Percentiles rank a stretch among this genome's conserved stretches.
Conservation (phyloP, 2,329 filamentous ascomycete species). For the Ophioceras dolichostomum region DNA sequence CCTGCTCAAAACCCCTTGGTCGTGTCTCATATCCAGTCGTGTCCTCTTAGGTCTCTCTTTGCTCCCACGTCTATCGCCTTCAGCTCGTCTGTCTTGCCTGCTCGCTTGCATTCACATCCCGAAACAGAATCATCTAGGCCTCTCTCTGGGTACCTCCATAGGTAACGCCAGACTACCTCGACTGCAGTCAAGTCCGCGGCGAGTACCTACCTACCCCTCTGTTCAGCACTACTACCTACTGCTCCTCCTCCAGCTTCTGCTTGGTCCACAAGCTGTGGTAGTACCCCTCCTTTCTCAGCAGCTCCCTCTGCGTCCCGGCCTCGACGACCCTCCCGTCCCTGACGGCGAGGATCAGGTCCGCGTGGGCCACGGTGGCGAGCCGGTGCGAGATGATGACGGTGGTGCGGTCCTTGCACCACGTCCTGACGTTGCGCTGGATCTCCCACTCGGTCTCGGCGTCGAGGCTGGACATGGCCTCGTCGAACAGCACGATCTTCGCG, state of each 20-base stretch:
- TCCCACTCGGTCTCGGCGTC: slow-evolving; percentile 7
- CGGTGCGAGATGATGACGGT: slow-evolving; percentile 53
- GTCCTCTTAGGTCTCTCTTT: no score
- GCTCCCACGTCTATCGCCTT: no score
- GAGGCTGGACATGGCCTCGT: slow-evolving; percentile 7
- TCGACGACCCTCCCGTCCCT: slow-evolving; percentile 57
- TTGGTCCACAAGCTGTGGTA: slow-evolving; percentile 1
- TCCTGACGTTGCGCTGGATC: slow-evolving; percentile 5
- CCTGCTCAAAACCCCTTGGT: no score
- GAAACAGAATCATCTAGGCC: no score
- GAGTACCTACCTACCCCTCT: no score
- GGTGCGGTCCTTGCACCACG: slow-evolving; percentile 4
- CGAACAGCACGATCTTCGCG: slow-evolving; percentile 5
- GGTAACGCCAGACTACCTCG: no score
- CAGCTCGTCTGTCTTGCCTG: no score
- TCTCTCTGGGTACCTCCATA: no score
- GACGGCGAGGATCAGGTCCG: slow-evolving; percentile 64
- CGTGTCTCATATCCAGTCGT: no score
- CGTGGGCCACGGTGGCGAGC: slow-evolving; percentile 58
- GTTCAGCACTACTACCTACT: no score
- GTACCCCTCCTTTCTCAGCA: slow-evolving; percentile 29
- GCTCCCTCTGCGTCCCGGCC: slow-evolving; percentile 57
- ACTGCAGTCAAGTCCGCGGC: no score
- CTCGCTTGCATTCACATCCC: no score
- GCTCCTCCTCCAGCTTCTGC: neutral